Evolutionary conservation across 257 asterid genomes (phyloP), one percentile per base, ranked within the genome.

Genomic region (Agastache rugosa): DNA sequence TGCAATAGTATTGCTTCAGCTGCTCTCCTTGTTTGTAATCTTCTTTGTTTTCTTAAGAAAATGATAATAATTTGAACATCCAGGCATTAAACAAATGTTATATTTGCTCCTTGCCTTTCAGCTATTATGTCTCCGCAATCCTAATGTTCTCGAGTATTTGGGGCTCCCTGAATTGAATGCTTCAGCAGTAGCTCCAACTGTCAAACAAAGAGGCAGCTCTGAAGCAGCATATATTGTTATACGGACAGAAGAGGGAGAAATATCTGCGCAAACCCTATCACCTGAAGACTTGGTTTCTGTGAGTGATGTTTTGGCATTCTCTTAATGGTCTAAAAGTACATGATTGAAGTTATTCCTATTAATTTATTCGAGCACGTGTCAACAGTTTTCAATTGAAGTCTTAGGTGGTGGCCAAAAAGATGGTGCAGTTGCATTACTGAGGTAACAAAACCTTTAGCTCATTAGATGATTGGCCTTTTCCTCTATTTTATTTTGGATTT

Each of bases 211-310:
- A 19, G 84, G 50, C 71, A 73, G 73, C 70, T 37, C 55, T 29
- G 83, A 73, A 50, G 81, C 53, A 54, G 79, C 68, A 63, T 87
- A 83, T 63, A 71, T 75, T 44, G 5, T 71, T 59, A 76, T 80
- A 72, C 74, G 77, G 74, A 87, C 83, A 44, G 69, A 81, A 83
- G 77, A 76, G 81, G 87, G 89, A 19, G 85, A 82, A 72, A 54
- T 85, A 54, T 80, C 90, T 20, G 83, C 86, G 8, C 77, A 73
- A 41, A 82, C 85, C 51, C 87, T 92, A 68, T 83, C 97, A 48
- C 89, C 96, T 72, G 75, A 64, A 39, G 97, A 92, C 63, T 75
- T 92, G 86, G 84, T 87, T 77, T 73, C 86, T 23, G 99, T 94
- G 78, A 79, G 97, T 82, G 77, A 76, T 70, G 60, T 56, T 60